Conservation (phyloP, 257 asterid species). For the Jacaranda copaia region DNA sequence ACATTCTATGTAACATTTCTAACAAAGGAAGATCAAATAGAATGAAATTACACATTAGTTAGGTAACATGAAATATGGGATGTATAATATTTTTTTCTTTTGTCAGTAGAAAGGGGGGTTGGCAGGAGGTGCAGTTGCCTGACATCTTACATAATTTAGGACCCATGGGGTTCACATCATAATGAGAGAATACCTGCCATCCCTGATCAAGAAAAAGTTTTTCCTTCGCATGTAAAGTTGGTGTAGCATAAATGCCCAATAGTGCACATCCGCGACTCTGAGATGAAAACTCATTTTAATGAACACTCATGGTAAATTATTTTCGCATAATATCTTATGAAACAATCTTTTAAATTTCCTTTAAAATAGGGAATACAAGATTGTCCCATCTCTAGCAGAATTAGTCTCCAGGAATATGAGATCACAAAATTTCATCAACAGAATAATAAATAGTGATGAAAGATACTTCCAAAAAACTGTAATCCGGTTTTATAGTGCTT, state of each 20-base stretch:
- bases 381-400: constrained; percentile 15
- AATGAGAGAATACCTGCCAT: constrained; percentile 76
- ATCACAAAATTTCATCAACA: constrained; percentile 32
- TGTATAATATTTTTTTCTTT: not conserved
- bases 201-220: constrained; percentile 93
- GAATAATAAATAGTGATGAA: constrained; percentile 18
- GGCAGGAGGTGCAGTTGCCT: not conserved
- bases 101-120: not conserved
- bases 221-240: constrained; percentile 89
- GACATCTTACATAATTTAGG: constrained; percentile 1
- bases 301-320: constrained; percentile 13
- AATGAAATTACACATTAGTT: not conserved
- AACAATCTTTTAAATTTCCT: constrained; percentile 22
- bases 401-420: constrained; percentile 15
- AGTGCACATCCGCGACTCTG: constrained; percentile 95
- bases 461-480: not conserved
- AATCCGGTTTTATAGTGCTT: not conserved
- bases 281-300: constrained; percentile 33
- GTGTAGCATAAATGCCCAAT: constrained; percentile 83
- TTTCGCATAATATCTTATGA: constrained; percentile 17
- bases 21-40: constrained; percentile 12
- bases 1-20: not conserved
- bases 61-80: not conserved
- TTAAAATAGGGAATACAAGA: not conserved
- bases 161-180: constrained; percentile 10